Percentiles rank a stretch among this genome's conserved stretches.
Conservation (phyloP, 2,329 filamentous ascomycete genomes). For the Cladosporium halotolerans region DNA sequence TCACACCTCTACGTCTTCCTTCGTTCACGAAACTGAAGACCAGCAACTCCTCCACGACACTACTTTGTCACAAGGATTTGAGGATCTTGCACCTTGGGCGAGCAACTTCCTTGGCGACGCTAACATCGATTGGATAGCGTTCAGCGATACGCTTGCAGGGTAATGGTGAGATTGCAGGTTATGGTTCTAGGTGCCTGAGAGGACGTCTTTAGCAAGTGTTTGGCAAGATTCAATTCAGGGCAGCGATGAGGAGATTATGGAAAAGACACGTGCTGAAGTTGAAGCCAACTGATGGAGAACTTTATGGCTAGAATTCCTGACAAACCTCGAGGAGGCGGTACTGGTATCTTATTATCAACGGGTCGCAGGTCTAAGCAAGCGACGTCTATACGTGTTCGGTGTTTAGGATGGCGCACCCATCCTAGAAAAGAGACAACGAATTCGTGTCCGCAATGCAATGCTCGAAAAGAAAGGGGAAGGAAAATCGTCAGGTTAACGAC, state of each 20-base stretch:
- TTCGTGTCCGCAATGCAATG: not conserved
- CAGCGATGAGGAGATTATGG: no score
- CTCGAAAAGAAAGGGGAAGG: not conserved
- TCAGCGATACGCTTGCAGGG: not conserved
- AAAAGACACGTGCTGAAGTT: no score
- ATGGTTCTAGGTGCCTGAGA: not conserved
- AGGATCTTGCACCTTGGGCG: not conserved
- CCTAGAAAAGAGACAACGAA: not conserved
- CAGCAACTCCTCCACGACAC: not conserved
- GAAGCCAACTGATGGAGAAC: no score
- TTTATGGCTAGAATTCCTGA: not conserved
- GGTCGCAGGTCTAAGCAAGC: not conserved
- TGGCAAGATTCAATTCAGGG: no score
- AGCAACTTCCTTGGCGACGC: conserved; percentile 4
- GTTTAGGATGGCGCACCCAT: conserved; percentile 1
- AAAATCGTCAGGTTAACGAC: not conserved
- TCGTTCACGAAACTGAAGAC: not conserved
- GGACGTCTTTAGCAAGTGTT: no score
- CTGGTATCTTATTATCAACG: conserved; percentile 5
- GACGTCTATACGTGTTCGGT: conserved; percentile 7
- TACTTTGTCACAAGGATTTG: not conserved
- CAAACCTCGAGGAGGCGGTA: not conserved
- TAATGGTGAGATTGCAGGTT: no score
- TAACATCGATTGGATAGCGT: conserved; percentile 10
- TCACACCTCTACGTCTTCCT: not conserved